Evolutionary conservation across 345 rosid species (phyloP), one percentile per base, ranked within the genome.

Genomic region (Brassica incana): DNA sequence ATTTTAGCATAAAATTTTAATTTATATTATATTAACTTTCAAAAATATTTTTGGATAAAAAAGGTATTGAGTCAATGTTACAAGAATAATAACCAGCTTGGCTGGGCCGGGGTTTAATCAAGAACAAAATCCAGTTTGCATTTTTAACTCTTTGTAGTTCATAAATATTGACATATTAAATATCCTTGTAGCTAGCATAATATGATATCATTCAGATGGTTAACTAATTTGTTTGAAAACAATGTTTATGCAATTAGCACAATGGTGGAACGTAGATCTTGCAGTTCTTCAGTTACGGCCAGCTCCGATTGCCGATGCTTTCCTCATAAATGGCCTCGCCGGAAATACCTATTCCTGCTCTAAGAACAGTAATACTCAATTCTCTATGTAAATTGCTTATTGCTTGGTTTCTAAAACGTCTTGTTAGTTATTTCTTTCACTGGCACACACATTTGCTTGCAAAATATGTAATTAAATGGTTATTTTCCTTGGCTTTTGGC

Each of bases 191-290:
- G 4, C 6, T 33, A 45, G 52, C 52, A 45, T 45, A 45, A 45
- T 45, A 45, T 45, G 52, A 45, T 45, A 45, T 45, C 1, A 45
- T 10, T 45, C 14, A 45, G 14, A 45, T 45, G 52, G 20, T 50
- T 35, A 8, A 62, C 40, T 69, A 9, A 52, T 40, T 35, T 1
- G 16, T 76, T 45, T 68, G 27, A 0, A 2, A 75, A 48, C 12
- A 0, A 61, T 43, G 36, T 40, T 7, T 48, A 58, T 67, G 77
- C 40, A 59, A 29, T 29, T 29, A 79, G 82, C 23, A 67, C 82
- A 79, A 73, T 79, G 82, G 82, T 79, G 82, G 82, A 8, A 79
- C 65, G 5, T n/a, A 18, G 74, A 79, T 73, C 0, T 79, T 30
- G 30, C 5, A 32, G 20, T 29, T 14, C 82, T 79, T 69, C 2